Base-by-base conservation (phyloP, 108 stramenopile species). In the Cyclotella sp. region DNA sequence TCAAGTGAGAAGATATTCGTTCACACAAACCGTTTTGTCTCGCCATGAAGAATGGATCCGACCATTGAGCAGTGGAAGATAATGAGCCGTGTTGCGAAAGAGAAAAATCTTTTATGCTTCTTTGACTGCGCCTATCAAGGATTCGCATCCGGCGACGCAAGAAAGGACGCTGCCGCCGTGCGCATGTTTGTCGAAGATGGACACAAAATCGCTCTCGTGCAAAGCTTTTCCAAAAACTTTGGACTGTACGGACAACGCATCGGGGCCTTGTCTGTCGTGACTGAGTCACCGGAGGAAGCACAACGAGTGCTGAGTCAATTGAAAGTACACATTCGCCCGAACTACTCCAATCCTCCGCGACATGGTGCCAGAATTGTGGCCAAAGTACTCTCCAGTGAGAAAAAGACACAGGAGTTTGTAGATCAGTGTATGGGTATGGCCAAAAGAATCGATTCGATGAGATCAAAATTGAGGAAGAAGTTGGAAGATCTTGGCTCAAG, bases 161-260 rank as follows among this genome's bases (percentile, higher is more conserved):
- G 86, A 63, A 86, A 89, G 63, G 99, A 99, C 83, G 98, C 98
- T 19, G 88, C 85, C 51, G 90, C 98, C 9, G 62, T 99, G 39
- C 96, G 98, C 19, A 86, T 94, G 88, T 99, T 99, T 86, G 98
- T 97, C 7, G 96, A 90, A 15, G 96, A 98, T 53, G 99, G 99
- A 10, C 98, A 99, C 77, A 76, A 88, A 46, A 76, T 99, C 57
- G 84, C 90, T n/a, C 84, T 98, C 55, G 93, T 94, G 14, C 99
- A 99, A 87, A 93, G 91, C 75, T 99, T 97, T 71, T 96, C 97
- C 42, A 99, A 99, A 85, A 99, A 99, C 89, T 99, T 99, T 78
- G 99, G 99, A 19, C 89, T 99, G 39, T 99, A 99, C 82, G 99
- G 99, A 60, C 93, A 99, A 75, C 85, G 99, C 57, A 86, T 98